Evolutionary conservation across 208 protist species (phyloP), one percentile per base, ranked within the genome.

Genomic region (Phytomonas sp.): DNA sequence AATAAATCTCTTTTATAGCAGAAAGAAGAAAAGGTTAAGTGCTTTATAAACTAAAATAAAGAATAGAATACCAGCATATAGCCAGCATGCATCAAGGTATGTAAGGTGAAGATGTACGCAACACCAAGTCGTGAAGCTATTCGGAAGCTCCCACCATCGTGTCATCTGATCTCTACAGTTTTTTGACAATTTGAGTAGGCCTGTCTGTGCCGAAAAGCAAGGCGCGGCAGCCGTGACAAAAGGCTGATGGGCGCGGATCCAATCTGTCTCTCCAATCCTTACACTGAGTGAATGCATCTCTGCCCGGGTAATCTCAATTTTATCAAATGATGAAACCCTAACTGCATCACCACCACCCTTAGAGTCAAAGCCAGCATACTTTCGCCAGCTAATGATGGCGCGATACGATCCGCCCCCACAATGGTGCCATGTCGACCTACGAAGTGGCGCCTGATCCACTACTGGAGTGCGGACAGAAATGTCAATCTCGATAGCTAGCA

Each of bases 11-110:
- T 65, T 26, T 60, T 65, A 60, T 63, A 23, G 61, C 5, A 65
- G 6, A 65, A 65, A 60, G 33, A 6, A 65, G 20, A 65, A 65
- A 26, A 65, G 6, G 36, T 64, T 17, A 60, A 60, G 61, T 65
- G 20, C 20, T 56, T 56, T 56, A 23, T 20, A 56, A 4, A 13
- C 6, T 65, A 53, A 51, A 65, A 65, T 17, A 51, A 65, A 6
- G 20, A 60, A 20, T 40, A 56, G 20, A 26, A 56, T 26, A 56
- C 17, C 20, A 4, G 20, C 20, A 26, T 56, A 56, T 56, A 56
- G 20, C 20, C 20, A 56, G 23, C 46, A 56, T 56, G 20, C 46
- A 26, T 56, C 46, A 26, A 56, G 20, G 46, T 26, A 56, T 26
- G 46, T 56, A 23, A 56, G 20, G 46, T 26, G 11, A 26, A 56